Percentiles rank a stretch among this genome's conserved stretches.
These are phyloP conservation scores for Tephrocybe sp. DNA, from an alignment of 768 basidiomycete species.

Conservation along the genomic window DNA sequence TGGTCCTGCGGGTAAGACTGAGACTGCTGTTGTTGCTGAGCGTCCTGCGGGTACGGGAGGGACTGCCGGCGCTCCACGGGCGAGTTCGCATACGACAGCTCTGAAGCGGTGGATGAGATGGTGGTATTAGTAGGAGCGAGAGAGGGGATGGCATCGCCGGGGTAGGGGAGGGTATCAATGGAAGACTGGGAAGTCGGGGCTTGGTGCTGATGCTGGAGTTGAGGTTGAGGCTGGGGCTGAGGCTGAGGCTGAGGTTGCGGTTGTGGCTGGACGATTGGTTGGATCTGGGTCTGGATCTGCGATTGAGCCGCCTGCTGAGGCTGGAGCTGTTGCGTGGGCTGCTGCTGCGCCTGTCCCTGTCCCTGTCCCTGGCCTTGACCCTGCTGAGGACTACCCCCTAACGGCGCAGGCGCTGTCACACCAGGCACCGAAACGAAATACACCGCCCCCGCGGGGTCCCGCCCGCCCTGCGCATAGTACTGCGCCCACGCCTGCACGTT, in stretches of 20 bases:
- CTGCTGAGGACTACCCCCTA: background rate
- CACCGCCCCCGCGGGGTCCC: constrained; percentile 70
- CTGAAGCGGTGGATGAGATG: constrained; percentile 5
- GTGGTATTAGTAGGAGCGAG: background rate
- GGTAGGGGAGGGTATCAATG: constrained; percentile 18
- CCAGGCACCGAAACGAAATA: constrained; percentile 83
- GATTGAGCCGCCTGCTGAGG: constrained; percentile 18
- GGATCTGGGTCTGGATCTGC: constrained; percentile 4
- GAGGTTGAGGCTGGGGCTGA: constrained; percentile 6
- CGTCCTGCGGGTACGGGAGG: constrained; percentile 7
- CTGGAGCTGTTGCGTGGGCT: constrained; percentile 20
- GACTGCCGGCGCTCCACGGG: constrained; percentile 4
- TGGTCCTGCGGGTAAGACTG: background rate
- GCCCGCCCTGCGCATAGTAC: constrained; percentile 82
- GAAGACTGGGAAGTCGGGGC: background rate
- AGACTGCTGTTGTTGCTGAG: constrained; percentile 13
- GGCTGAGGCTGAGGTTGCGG: constrained; percentile 6
- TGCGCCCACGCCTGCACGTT: constrained; percentile 87
- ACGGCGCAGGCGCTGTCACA: constrained; percentile 45
- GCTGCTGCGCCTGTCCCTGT: constrained; percentile 15
- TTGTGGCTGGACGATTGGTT: constrained; percentile 5
- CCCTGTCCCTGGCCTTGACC: background rate
- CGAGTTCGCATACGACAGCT: constrained; percentile 9
- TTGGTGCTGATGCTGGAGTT: constrained; percentile 5
- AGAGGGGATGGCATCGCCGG: constrained; percentile 13